These are phyloP conservation scores for Trichoderma atrobrunneum DNA, from an alignment of 2,329 filamentous ascomycete species.

Conservation along the genomic window DNA sequence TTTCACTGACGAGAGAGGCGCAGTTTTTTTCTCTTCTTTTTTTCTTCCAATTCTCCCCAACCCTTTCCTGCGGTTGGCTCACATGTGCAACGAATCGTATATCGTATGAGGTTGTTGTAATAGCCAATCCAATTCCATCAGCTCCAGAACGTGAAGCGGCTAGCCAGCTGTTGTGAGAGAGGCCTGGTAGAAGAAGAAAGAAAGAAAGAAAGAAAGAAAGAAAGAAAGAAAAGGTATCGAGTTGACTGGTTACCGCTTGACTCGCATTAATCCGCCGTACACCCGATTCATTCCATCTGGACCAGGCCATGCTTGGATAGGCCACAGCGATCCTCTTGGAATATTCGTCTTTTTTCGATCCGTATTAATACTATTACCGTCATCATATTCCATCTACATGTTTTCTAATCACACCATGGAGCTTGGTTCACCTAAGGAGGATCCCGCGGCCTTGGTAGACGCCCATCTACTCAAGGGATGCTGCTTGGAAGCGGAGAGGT, in stretches of 20 bases:
- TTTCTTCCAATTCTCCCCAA: neutral
- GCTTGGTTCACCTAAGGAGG: constrained; percentile 24
- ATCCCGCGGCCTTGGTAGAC: constrained; percentile 30
- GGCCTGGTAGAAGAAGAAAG: neutral
- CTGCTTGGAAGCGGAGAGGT: constrained; percentile 52
- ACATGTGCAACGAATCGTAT: neutral
- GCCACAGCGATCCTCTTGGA: neutral
- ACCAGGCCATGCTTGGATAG: constrained; percentile 9
- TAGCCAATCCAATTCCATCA: neutral
- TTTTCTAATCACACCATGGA: constrained; percentile 18
- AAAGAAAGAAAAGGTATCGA: neutral
- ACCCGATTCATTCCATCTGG: neutral
- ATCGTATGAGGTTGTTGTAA: constrained; percentile 1
- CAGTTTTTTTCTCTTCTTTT: neutral
- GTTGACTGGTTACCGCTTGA: neutral
- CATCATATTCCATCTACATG: neutral
- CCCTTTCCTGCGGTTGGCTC: neutral
- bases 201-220: neutral
- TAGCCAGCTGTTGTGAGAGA: neutral
- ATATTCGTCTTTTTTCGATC: neutral
- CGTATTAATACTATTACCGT: neutral
- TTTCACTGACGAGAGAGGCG: neutral
- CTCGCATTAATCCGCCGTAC: neutral
- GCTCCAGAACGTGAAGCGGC: neutral
- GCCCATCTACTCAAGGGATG: constrained; percentile 50